Base-by-base conservation (phyloP, 108 stramenopile species). In the Cyclostephanos invisitatus region DNA sequence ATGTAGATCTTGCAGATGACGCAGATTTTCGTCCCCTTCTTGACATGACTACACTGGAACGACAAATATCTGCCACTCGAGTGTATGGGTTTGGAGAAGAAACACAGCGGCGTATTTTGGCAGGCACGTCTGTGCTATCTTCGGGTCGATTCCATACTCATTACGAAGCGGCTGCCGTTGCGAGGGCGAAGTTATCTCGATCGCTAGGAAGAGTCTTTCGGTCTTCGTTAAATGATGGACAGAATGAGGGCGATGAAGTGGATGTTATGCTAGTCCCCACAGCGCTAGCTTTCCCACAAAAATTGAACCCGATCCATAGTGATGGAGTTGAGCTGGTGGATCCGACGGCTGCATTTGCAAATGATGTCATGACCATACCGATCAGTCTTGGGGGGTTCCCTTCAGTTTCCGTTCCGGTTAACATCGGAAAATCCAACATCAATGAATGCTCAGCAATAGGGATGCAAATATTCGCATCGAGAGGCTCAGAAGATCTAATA, bases 351-450 rank as follows among this genome's bases (percentile, higher is more conserved):
- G 91, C 86, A 66, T 89, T 95, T 79, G 88, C 89, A 20, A 97
- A 95, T 81, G 96, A 97, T 74, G 78, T 94, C 64, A 93, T 97
- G 93, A 97, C 96, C 22, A 87, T 95, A 38, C 93, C 93, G 0
- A 78, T 90, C 38, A 93, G 87, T 67, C 72, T 96, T 36, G 91
- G 88, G 29, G 93, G 94, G 10, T 82, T 94, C 18, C 94, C 94
- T 17, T 85, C 91, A 17, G 67, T 93, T 37, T 86, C 88, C n/a
- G 81, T 96, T 14, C 91, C 94, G 17, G 62, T 89, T 1, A 37
- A 51, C n/a, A 35, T 58, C 0, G 51, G 27, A 24, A 46, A 11
- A 25, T 32, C 28, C 53, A 25, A 58, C 12, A 53, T 54, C 44
- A 32, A 51, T 29, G 29, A 27, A 69, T 46, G 38, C 36, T 29